Evolutionary conservation across 305 asterid species (phyloP).

Genomic region (Fraxinus ornus): DNA sequence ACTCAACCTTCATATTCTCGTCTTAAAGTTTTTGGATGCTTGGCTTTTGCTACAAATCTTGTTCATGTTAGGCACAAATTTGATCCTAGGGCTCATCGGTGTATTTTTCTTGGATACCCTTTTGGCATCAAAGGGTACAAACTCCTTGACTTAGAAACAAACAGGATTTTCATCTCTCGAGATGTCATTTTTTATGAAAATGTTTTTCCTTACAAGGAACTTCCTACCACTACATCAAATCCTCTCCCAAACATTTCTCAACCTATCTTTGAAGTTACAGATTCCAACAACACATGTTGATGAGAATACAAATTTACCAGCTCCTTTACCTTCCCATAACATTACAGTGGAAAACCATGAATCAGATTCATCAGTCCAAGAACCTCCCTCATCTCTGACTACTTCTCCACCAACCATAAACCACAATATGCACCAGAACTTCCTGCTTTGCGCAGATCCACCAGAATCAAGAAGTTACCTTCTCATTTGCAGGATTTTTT

Average conservation of each 20-base stretch:
- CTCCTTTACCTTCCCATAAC: neutral
- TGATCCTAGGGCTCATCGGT: neutral
- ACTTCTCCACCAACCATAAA: neutral
- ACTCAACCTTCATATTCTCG: neutral
- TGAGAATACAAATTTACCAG: neutral
- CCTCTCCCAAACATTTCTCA: neutral
- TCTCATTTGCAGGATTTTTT: neutral
- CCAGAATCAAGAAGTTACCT: neutral
- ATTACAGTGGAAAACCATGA: neutral
- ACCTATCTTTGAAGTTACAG: neutral
- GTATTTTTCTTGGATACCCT: neutral
- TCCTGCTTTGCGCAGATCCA: neutral
- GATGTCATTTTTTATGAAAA: neutral
- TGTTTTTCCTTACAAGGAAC: neutral
- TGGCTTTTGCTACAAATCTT: neutral
- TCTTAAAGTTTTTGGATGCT: neutral
- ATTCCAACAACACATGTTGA: neutral
- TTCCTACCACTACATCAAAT: neutral
- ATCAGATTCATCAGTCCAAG: neutral
- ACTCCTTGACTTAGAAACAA: neutral
- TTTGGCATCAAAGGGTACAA: neutral
- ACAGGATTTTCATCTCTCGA: neutral
- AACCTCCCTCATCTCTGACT: neutral
- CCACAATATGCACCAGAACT: neutral
- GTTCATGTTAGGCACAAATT: neutral